These are phyloP conservation scores for Striga asiatica DNA, from an alignment of 257 asterid species.

Conservation along the genomic window DNA sequence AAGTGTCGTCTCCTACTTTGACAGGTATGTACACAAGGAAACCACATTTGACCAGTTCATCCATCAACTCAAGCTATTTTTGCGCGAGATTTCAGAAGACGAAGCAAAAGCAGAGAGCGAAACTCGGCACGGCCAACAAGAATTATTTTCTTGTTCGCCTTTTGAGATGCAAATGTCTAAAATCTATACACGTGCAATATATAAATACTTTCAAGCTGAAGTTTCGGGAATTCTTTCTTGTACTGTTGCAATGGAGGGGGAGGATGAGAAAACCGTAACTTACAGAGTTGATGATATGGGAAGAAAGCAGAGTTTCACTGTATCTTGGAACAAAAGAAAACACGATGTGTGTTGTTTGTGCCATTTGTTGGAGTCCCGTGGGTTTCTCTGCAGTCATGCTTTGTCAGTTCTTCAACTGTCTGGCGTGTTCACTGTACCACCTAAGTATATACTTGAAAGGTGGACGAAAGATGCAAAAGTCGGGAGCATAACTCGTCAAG, in stretches of 20 bases:
- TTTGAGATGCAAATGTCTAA: slow-evolving; percentile 41
- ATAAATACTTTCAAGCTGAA: slow-evolving; percentile 36
- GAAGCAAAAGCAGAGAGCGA: slow-evolving; percentile 31
- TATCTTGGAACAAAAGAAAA: slow-evolving; percentile 23
- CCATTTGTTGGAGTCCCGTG: slow-evolving; percentile 30
- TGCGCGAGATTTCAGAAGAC: slow-evolving; percentile 24
- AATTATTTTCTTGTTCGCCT: slow-evolving; percentile 24
- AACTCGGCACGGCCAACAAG: slow-evolving; percentile 9
- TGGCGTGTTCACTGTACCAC: slow-evolving; percentile 26
- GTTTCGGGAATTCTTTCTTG: slow-evolving; percentile 27
- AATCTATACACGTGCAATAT: slow-evolving; percentile 29
- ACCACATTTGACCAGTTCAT: slow-evolving; percentile 28
- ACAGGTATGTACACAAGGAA: slow-evolving; percentile 25
- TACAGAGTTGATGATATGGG: slow-evolving; percentile 22
- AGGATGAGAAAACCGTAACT: slow-evolving; percentile 15
- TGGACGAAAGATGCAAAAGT: slow-evolving; percentile 34
- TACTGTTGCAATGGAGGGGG: slow-evolving; percentile 19
- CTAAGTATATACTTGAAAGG: slow-evolving; percentile 27
- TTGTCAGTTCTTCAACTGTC: slow-evolving; percentile 28
- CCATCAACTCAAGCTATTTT: slow-evolving; percentile 18
- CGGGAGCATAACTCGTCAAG: slow-evolving; percentile 11
- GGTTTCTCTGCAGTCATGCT: slow-evolving; percentile 42
- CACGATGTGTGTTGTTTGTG: slow-evolving; percentile 25
- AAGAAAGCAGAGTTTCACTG: slow-evolving; percentile 23
- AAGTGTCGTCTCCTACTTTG: slow-evolving; percentile 29